Evolutionary conservation across 345 rosid species (phyloP), one percentile per base, ranked within the genome.

Genomic region (Populus nigra): DNA sequence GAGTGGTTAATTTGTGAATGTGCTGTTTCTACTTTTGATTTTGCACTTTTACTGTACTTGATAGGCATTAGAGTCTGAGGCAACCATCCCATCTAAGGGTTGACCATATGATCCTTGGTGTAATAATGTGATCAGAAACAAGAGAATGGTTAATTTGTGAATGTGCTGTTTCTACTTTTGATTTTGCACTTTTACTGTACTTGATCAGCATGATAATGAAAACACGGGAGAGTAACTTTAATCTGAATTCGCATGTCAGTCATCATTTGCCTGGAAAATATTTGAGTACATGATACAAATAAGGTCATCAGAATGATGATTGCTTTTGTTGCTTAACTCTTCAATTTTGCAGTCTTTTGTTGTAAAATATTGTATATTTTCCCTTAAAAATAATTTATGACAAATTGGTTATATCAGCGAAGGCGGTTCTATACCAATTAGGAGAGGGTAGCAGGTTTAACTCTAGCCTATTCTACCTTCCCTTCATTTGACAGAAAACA

Each of bases 61-160:
- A 10, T 43, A 12, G 47, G 47, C 36, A 49, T 49, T 18, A 73
- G 74, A 77, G 8, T 23, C 84, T 25, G 47, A 77, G 70, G 73
- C 75, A 75, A 79, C 74, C 47, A 45, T 71, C 75, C 74, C 81
- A 50, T 76, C 83, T 0, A 73, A 85, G 31, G 86, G 71, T 65
- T 80, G 55, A 83, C 70, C 71, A 43, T 65, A 49, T 12, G 43
- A 23, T 73, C 39, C 13, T n/a, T 7, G 2, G 38, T 22, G 43
- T 45, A 68, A 43, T 76, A 33, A 76, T 79, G 50, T 50, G 68
- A 29, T 62, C 45, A 7, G 53, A 61, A 53, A 73, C 49, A 13
- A 20, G 47, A 41, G 23, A 35, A 49, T 45, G 12, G 33, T 35
- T 10, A 23, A 31, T 23, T 50, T 36, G 23, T 74, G 63, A 29